Evolutionary conservation across 805 yeast species (phyloP).

Genomic region (Peterozyma xylosa): DNA sequence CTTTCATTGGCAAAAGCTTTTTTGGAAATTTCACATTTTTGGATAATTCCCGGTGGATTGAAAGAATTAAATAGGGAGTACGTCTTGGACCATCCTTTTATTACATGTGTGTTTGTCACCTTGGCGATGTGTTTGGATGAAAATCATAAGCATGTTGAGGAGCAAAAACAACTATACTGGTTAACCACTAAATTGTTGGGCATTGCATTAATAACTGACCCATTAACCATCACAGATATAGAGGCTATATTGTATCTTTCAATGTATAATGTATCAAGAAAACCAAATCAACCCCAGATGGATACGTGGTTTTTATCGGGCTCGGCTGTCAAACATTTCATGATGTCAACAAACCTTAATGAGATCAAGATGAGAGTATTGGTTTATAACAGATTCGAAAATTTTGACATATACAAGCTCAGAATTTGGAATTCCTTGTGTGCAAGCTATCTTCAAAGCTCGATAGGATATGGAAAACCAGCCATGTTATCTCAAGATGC

Average conservation of each 20-base stretch:
- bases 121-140: constrained; percentile 40
- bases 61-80: constrained; percentile 26
- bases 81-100: constrained; percentile 32
- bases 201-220: constrained; percentile 32
- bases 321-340: constrained; percentile 32
- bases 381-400: constrained; percentile 3
- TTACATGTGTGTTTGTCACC: constrained; percentile 32
- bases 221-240: constrained; percentile 36
- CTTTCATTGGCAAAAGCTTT: constrained; percentile 29
- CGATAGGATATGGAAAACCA: constrained; percentile 42
- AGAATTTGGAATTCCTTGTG: constrained; percentile 45
- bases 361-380: constrained; percentile 23
- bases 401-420: constrained; percentile 40
- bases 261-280: constrained; percentile 34
- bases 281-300: constrained; percentile 33
- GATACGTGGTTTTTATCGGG: constrained; percentile 34
- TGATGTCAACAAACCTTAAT: constrained; percentile 29
- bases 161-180: constrained; percentile 32
- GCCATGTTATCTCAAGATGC: constrained; percentile 28
- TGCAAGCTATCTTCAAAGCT: constrained; percentile 40
- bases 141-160: constrained; percentile 28
- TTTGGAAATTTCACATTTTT: constrained; percentile 34
- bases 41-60: constrained; percentile 42
- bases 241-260: constrained; percentile 42
- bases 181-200: constrained; percentile 32